These are phyloP conservation scores for Sporothrix protearum DNA, from an alignment of 2,329 filamentous ascomycete genomes.

Conservation along the genomic window DNA sequence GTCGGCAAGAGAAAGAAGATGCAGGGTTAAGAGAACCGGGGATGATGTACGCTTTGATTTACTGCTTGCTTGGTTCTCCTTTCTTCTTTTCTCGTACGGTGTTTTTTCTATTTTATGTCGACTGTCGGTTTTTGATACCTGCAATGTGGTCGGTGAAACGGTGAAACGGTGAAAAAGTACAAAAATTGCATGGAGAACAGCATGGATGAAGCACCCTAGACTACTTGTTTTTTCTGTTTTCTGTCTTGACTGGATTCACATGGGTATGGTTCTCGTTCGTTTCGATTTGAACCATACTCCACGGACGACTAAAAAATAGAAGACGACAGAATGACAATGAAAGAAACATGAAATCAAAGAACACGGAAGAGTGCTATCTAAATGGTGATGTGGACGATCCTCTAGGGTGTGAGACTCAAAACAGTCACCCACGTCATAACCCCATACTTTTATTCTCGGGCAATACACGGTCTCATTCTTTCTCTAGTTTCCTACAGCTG, in stretches of 20 bases:
- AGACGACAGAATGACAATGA: conserved; percentile 16
- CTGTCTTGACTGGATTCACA: not conserved
- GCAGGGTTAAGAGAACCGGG: conserved; percentile 60
- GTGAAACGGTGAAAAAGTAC: not conserved
- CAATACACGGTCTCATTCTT: no score
- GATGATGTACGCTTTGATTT: not conserved
- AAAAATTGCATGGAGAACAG: not conserved
- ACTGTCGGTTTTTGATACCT: not conserved
- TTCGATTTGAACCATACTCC: not conserved
- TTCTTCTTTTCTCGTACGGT: not conserved
- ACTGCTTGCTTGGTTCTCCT: not conserved
- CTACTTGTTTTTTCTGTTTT: not conserved
- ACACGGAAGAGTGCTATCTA: not conserved
- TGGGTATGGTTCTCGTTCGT: not conserved
- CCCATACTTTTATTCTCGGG: no score
- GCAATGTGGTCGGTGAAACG: not conserved
- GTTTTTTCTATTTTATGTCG: not conserved
- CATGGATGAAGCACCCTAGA: not conserved
- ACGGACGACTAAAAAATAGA: not conserved
- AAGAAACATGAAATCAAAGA: not conserved
- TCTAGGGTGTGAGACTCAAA: no score
- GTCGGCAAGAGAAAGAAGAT: conserved; percentile 98
- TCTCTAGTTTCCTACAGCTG: no score
- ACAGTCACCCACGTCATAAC: no score
- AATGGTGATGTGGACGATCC: not conserved